Conservation (phyloP, 1,139 yeast genomes). For the Entelexis paramagnoliae region DNA sequence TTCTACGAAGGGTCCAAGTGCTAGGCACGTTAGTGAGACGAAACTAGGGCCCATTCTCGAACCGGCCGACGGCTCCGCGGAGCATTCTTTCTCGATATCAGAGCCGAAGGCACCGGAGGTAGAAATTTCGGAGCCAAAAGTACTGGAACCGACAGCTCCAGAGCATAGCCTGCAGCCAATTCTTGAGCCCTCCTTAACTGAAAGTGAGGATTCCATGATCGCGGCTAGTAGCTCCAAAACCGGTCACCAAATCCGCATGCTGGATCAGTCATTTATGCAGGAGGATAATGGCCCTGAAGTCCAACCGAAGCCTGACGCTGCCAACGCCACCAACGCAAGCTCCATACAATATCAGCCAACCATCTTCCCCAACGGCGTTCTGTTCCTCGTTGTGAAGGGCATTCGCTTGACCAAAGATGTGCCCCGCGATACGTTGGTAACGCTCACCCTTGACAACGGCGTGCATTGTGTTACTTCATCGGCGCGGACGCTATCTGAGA, state of each 20-base stretch:
- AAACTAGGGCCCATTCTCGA: not conserved
- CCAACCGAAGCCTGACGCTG: not conserved
- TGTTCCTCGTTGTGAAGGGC: constrained; percentile 10
- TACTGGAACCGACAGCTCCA: too few relatives aligned
- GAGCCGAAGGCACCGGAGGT: too few relatives aligned
- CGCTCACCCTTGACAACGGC: constrained; percentile 76
- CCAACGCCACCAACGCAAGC: not conserved
- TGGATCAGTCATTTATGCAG: not conserved
- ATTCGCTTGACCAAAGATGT: not conserved
- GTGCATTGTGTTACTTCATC: constrained; percentile 74
- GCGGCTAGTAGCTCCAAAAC: constrained; percentile 1
- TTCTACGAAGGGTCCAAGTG: not conserved
- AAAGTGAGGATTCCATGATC: constrained; percentile 1
- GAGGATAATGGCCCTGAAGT: not conserved
- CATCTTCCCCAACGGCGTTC: constrained; percentile 10
- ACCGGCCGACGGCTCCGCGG: not conserved
- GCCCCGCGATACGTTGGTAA: constrained; percentile 9
- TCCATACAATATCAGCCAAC: not conserved
- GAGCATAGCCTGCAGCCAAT: not conserved
- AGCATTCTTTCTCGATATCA: not conserved
- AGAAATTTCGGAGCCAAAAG: too few relatives aligned
- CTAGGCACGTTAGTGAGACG: not conserved
- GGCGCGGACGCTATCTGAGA: constrained; percentile 40
- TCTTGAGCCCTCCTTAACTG: not conserved
- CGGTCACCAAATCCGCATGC: not conserved